phyloP scores from a whole-genome alignment of 2,329 filamentous ascomycete genomes.

The Scedosporium dehoogii region DNA sequence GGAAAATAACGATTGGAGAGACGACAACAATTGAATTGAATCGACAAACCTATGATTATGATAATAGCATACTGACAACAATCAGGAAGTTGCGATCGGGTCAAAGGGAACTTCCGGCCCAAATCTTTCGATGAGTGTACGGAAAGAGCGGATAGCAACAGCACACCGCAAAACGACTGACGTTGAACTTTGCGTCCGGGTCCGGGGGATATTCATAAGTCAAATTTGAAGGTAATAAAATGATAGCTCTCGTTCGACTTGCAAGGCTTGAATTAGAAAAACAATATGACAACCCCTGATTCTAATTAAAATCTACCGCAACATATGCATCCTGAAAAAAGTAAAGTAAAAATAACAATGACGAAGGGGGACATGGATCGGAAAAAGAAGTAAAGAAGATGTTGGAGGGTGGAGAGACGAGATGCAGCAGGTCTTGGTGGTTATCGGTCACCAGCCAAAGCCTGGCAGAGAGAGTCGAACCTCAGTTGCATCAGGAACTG shows the following conservation, averaged over 20 bases:
- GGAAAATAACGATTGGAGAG: neutral
- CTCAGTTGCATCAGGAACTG: neutral
- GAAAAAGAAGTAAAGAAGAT: neutral
- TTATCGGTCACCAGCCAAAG: neutral
- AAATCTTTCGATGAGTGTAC: neutral
- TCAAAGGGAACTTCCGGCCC: neutral
- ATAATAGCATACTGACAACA: neutral
- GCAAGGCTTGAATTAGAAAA: neutral
- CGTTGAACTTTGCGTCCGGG: neutral
- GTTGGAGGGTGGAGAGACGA: neutral
- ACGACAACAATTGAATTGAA: neutral
- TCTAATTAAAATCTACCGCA: neutral
- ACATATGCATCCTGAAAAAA: neutral
- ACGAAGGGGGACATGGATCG: neutral
- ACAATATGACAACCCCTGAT: neutral
- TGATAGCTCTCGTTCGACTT: neutral
- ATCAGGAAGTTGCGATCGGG: slow-evolving; percentile 1
- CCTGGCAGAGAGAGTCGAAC: neutral
- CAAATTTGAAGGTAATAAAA: neutral
- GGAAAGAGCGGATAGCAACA: neutral
- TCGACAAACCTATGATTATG: neutral
- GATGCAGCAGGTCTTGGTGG: neutral
- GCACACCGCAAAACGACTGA: neutral
- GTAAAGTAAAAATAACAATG: neutral
- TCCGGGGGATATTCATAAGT: neutral